phyloP scores from a whole-genome alignment of 352 stramenopile genomes.

The Phytophthora quininea region DNA sequence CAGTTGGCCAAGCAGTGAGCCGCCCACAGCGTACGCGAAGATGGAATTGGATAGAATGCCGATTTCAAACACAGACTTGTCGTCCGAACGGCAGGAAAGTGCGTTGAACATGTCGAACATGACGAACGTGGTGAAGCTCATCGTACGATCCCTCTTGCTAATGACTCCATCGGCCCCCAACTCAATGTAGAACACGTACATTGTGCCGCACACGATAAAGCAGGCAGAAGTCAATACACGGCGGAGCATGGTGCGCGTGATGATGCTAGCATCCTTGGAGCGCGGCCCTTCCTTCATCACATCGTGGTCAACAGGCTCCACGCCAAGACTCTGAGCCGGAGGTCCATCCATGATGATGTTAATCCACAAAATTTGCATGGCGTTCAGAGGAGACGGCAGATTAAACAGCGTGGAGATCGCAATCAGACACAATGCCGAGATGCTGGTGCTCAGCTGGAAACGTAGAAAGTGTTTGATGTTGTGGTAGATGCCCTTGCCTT shows the following conservation, averaged over 20 bases:
- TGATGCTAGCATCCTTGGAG: slow-evolving; percentile 77
- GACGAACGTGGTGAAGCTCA: slow-evolving; percentile 99
- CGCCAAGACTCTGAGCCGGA: slow-evolving; percentile 82
- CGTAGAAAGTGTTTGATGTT: slow-evolving; percentile 97
- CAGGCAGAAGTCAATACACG: slow-evolving; percentile 70
- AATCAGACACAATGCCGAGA: slow-evolving; percentile 92
- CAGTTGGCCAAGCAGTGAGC: slow-evolving; percentile 94
- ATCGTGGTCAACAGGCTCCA: slow-evolving; percentile 86
- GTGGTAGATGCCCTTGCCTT: slow-evolving; percentile 96
- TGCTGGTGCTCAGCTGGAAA: slow-evolving; percentile 98
- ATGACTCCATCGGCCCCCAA: slow-evolving; percentile 87
- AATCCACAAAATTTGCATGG: slow-evolving; percentile 98
- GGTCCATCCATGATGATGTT: slow-evolving; percentile 98
- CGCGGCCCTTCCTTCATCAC: slow-evolving; percentile 88
- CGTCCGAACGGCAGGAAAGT: slow-evolving; percentile 94
- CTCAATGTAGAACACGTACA: slow-evolving; percentile 90
- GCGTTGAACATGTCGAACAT: slow-evolving; percentile 99
- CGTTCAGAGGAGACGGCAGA: slow-evolving; percentile 93
- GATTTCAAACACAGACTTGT: slow-evolving; percentile 94
- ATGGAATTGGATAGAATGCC: slow-evolving; percentile 92
- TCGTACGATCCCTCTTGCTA: slow-evolving; percentile 94
- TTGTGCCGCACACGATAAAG: slow-evolving; percentile 79
- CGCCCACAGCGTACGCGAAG: slow-evolving; percentile 93
- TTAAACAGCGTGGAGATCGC: slow-evolving; percentile 74
- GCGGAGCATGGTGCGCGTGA: slow-evolving; percentile 73